Evolutionary conservation across 2,329 filamentous ascomycete genomes (phyloP).

Genomic region (Apiospora saccharicola): DNA sequence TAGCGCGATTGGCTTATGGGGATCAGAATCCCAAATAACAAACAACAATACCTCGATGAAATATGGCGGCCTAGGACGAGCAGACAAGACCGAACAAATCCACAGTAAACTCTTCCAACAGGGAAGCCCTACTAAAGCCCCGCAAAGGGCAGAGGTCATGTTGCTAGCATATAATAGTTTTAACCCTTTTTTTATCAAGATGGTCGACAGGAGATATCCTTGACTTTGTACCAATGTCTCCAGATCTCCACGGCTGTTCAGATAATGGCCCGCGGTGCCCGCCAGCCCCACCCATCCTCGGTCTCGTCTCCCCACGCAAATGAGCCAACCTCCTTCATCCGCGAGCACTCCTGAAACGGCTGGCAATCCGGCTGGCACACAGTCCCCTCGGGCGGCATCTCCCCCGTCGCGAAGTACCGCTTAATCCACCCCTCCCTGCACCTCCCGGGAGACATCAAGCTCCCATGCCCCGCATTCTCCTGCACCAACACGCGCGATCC

Average conservation of each 20-base stretch:
- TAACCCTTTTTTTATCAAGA: too few relatives aligned
- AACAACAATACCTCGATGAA: too few relatives aligned
- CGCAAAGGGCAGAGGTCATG: too few relatives aligned
- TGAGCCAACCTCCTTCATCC: not conserved
- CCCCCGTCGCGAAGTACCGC: slow-evolving; percentile 28
- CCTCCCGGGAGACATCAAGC: slow-evolving; percentile 18
- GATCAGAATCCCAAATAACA: too few relatives aligned
- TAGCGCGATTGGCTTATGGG: too few relatives aligned
- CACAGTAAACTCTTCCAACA: too few relatives aligned
- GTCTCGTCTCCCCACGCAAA: not conserved
- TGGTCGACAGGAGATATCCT: too few relatives aligned
- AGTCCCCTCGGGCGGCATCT: slow-evolving; percentile 28
- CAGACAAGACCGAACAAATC: too few relatives aligned
- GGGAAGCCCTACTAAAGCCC: too few relatives aligned
- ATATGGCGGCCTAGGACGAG: too few relatives aligned
- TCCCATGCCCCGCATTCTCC: slow-evolving; percentile 34
- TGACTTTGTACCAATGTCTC: too few relatives aligned
- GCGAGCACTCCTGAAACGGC: slow-evolving; percentile 33
- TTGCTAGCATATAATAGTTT: too few relatives aligned
- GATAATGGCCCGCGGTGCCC: not conserved
- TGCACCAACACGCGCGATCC: slow-evolving; percentile 33
- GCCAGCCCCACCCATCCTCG: not conserved
- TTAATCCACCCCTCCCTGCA: slow-evolving; percentile 29
- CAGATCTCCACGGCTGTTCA: not conserved
- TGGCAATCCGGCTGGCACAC: slow-evolving; percentile 32